A percentile compares a stretch with the other conserved stretches of the same genome.
These are phyloP conservation scores for Globisporangium alternatum DNA, from an alignment of 352 stramenopile genomes.

Conservation along the genomic window DNA sequence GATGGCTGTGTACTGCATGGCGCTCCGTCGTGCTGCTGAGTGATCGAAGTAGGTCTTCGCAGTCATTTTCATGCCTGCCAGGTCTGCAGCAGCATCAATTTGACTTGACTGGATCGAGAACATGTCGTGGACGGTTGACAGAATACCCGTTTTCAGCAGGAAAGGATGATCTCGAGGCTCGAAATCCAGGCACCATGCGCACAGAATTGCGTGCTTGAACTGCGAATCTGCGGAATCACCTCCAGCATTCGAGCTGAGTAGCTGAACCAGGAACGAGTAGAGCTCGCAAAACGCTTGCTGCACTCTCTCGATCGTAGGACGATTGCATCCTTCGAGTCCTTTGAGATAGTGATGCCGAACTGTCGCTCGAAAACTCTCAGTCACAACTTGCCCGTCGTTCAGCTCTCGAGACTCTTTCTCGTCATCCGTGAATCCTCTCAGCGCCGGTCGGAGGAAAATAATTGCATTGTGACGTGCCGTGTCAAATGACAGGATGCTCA, in stretches of 20 bases:
- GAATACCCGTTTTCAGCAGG: conserved; percentile 73
- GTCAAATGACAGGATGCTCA: conserved; percentile 73
- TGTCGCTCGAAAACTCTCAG: conserved; percentile 81
- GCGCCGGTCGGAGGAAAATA: conserved; percentile 80
- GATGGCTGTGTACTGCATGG: conserved; percentile 33
- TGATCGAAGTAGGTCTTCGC: conserved; percentile 15
- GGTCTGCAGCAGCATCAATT: conserved; percentile 31
- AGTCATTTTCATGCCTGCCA: conserved; percentile 19
- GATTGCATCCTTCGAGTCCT: conserved; percentile 78
- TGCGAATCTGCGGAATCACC: conserved; percentile 41
- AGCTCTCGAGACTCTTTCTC: conserved; percentile 78
- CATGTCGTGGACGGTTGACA: conserved; percentile 65
- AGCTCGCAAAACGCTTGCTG: conserved; percentile 74
- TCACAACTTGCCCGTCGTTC: conserved; percentile 73
- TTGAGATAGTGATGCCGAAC: conserved; percentile 87
- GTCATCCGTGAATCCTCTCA: conserved; percentile 83
- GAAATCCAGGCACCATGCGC: conserved; percentile 81
- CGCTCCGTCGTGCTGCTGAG: conserved; percentile 1
- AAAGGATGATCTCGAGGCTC: conserved; percentile 80
- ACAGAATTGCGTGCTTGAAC: conserved; percentile 78
- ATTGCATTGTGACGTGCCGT: conserved; percentile 70
- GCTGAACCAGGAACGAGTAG: conserved; percentile 61
- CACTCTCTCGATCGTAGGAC: conserved; percentile 50
- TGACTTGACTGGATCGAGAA: conserved; percentile 69
- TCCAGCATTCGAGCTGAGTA: conserved; percentile 31